Conservation (phyloP, 164 flowering plant species). For the Annona squamosa region DNA sequence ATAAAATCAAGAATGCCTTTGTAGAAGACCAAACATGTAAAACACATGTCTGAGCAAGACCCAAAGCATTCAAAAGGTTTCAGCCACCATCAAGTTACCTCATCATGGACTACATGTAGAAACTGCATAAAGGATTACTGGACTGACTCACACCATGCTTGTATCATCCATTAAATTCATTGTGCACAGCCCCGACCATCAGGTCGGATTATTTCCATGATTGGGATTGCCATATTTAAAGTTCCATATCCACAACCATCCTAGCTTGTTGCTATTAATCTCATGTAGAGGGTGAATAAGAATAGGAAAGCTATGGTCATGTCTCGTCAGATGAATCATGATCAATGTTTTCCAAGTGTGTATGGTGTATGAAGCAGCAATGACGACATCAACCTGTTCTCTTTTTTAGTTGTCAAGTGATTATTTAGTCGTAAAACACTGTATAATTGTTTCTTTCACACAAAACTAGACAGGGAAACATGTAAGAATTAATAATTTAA, state of each 20-base stretch:
- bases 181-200: not conserved
- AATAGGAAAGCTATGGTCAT: not conserved
- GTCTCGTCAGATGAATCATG: not conserved
- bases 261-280: not conserved
- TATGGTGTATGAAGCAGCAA: too few relatives aligned
- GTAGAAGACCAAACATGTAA: not conserved
- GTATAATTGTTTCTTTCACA: not conserved
- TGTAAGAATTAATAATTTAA: not conserved
- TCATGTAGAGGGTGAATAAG: not conserved
- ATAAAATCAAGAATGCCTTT: not conserved
- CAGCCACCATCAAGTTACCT: not conserved
- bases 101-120: not conserved
- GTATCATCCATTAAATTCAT: not conserved
- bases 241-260: not conserved
- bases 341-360: too few relatives aligned
- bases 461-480: not conserved
- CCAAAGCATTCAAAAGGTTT: not conserved
- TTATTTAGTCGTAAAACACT: not conserved
- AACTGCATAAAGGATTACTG: not conserved
- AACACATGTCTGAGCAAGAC: not conserved
- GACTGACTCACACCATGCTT: not conserved
- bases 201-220: not conserved
- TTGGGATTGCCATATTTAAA: not conserved
- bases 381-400: too few relatives aligned
- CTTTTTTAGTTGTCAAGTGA: too few relatives aligned